These are phyloP conservation scores for Chloroidium sp. DNA, from an alignment of 163 green algal genomes.

Conservation along the genomic window DNA sequence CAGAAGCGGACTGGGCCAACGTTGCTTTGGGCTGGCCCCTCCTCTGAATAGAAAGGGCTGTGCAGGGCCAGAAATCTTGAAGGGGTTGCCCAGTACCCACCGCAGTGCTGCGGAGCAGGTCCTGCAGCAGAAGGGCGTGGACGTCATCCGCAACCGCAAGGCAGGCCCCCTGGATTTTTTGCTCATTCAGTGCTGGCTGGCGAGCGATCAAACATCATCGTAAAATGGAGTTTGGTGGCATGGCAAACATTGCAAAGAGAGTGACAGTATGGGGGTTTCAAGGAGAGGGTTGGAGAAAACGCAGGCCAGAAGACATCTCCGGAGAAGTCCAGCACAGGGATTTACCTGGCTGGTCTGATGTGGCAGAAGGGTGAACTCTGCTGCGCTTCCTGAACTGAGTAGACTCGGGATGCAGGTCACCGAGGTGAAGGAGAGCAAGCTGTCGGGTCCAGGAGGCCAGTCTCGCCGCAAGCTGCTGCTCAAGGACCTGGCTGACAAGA, in stretches of 20 bases:
- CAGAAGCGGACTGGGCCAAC: too few species aligned
- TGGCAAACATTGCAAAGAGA: too few species aligned
- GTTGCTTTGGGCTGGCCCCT: too few species aligned
- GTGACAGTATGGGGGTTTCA: too few species aligned
- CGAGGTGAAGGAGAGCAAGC: constrained; percentile 7
- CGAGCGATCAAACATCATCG: too few species aligned
- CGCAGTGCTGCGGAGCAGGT: constrained; percentile 30
- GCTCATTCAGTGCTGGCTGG: too few species aligned
- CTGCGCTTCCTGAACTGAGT: not conserved
- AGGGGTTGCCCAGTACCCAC: constrained; percentile 32
- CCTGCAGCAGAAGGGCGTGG: constrained; percentile 43
- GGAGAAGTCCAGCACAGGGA: too few species aligned
- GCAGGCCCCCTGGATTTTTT: not conserved
- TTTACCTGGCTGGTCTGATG: too few species aligned
- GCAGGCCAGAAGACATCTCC: too few species aligned
- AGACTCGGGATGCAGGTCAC: constrained; percentile 7
- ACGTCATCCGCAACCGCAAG: constrained; percentile 27
- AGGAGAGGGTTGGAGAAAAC: too few species aligned
- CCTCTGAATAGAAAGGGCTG: constrained; percentile 22
- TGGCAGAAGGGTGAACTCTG: too few species aligned
- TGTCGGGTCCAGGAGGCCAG: not conserved
- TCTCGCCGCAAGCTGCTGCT: constrained; percentile 27
- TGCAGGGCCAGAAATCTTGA: constrained; percentile 56
- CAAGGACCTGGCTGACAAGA: not conserved
- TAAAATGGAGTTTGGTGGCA: too few species aligned